Base-by-base conservation (phyloP, 805 yeast genomes). In the Ogataea allantospora region DNA sequence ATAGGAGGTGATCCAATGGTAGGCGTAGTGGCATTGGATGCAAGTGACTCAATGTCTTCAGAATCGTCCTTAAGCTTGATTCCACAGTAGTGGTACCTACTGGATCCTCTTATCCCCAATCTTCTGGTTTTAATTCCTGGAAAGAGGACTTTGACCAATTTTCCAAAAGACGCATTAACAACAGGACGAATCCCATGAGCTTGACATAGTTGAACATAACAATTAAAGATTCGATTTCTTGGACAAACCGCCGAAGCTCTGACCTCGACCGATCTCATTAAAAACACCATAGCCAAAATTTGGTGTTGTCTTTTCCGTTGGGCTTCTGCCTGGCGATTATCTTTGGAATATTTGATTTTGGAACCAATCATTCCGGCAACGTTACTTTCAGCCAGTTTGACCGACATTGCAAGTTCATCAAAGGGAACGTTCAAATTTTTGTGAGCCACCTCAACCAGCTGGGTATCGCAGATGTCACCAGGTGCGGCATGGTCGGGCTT, bases 31-130 rank as follows among this genome's bases (percentile, higher is more conserved):
- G 31, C 23, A 20, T 33, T 36, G 4, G 46, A 28, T 27, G 40
- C 50, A 19, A 40, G 17, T 2, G 43, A 41, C 13, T 49, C 60
- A 18, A 47, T 45, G 42, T 58, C 46, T 47, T 51, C 57, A 20
- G 55, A 56, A 42, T 70, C 68, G 32, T 66, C 66, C 29, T 61
- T 53, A 17, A 72, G 50, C 47, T 70, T 72, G 35, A 88, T 69
- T 3, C 95, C 95, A 60, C 91, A 83, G 54, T 86, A 88, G 57
- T 87, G 95, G 60, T 88, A 88, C 55, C 83, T 83, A 14, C 91
- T 79, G 53, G 81, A 83, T 2, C 89, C 89, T 33, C 95, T 69
- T 58, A 80, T 77, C 2, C 96, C 96, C 36, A 88, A 66, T 37
- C 96, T 70, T 46, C 95, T 72, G 0, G 93, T 83, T 20, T 79